Evolutionary conservation across 208 protist species (phyloP).

Genomic region (Crithidia bombi): DNA sequence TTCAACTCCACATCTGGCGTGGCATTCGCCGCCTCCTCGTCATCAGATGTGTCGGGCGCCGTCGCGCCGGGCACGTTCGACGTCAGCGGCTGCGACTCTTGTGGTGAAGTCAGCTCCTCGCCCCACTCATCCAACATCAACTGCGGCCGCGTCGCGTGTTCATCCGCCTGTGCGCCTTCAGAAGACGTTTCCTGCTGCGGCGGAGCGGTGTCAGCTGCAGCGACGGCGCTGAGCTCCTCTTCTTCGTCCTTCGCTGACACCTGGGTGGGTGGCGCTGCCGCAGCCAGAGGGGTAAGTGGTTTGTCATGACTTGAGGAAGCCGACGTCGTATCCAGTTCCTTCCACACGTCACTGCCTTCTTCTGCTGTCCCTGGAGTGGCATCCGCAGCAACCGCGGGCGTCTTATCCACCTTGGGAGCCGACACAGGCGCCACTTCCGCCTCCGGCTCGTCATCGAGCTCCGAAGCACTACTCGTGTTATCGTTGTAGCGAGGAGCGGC

Average conservation of each 20-base stretch:
- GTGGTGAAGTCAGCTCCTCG: constrained; percentile 1
- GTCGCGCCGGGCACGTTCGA: background rate
- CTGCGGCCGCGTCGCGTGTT: background rate
- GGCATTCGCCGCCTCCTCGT: background rate
- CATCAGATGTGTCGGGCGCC: background rate
- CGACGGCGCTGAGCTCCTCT: background rate
- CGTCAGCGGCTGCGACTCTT: background rate
- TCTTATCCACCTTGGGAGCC: background rate
- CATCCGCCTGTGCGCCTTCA: background rate
- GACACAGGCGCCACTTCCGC: background rate
- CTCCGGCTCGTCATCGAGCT: background rate
- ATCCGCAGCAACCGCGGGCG: background rate
- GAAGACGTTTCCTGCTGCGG: background rate
- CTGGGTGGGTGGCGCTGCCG: background rate
- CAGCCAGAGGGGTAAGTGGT: background rate
- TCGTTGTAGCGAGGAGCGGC: background rate
- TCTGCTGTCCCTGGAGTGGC: background rate
- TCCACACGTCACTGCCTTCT: background rate
- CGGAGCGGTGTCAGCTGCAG: background rate
- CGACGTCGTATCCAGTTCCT: background rate
- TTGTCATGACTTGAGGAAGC: constrained; percentile 1
- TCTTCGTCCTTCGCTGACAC: background rate
- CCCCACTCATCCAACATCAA: constrained; percentile 3
- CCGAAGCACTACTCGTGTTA: background rate
- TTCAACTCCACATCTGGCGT: constrained; percentile 10